Percentiles rank a stretch among this genome's conserved stretches.
These are phyloP conservation scores for Sarocladium brachiariae DNA, from an alignment of 2,329 filamentous ascomycete species.

Conservation along the genomic window DNA sequence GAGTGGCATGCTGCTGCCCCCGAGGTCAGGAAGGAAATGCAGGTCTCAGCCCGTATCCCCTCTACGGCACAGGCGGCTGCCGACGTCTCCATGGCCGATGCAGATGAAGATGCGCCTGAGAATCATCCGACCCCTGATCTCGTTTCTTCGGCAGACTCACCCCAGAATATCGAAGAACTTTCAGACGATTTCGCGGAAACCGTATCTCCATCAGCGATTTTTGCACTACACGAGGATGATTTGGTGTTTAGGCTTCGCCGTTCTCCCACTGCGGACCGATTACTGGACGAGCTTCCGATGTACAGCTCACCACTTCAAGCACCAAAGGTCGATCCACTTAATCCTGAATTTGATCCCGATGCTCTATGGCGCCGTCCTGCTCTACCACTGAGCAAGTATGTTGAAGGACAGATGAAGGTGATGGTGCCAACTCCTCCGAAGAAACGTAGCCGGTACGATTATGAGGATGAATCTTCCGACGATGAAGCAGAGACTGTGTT, in stretches of 20 bases:
- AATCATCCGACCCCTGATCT: constrained; percentile 60
- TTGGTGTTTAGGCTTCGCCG: constrained; percentile 71
- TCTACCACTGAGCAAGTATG: constrained; percentile 79
- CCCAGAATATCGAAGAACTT: constrained; percentile 34
- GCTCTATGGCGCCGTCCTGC: constrained; percentile 69
- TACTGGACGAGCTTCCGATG: constrained; percentile 74
- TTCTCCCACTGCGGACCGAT: constrained; percentile 66
- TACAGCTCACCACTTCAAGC: constrained; percentile 60
- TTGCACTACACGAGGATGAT: constrained; percentile 74
- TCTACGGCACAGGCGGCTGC: constrained; percentile 26
- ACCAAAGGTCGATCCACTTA: constrained; percentile 49
- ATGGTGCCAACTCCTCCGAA: constrained; percentile 56
- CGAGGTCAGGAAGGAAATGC: constrained; percentile 59
- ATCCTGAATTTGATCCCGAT: constrained; percentile 58
- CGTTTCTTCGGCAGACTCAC: constrained; percentile 55
- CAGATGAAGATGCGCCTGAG: constrained; percentile 25
- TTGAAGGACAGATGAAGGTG: constrained; percentile 72
- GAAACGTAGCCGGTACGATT: constrained; percentile 79
- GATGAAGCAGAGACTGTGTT: constrained; percentile 31
- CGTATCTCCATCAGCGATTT: constrained; percentile 69
- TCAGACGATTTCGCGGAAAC: constrained; percentile 37
- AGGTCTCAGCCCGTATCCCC: constrained; percentile 53
- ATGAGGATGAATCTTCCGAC: constrained; percentile 65
- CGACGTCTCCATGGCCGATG: constrained; percentile 29
- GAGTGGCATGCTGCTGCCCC: constrained; percentile 65